Percentiles rank a stretch among this genome's conserved stretches.
Evolutionary conservation across 257 asterid genomes (phyloP).

Genomic region (Solanum okadae): DNA sequence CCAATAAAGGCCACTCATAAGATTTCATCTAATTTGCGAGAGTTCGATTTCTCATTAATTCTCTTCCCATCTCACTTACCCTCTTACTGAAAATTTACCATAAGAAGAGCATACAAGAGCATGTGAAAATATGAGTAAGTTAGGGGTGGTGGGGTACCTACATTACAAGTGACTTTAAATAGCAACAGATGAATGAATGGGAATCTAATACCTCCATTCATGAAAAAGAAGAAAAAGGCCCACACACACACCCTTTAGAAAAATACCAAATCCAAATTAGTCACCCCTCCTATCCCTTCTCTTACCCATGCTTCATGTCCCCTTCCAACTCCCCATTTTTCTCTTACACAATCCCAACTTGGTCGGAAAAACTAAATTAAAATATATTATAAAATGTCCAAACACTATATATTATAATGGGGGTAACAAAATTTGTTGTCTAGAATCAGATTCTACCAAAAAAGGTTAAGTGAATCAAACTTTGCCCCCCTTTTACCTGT

Average conservation of each 20-base stretch:
- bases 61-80: not conserved
- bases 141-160: not conserved
- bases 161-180: not conserved
- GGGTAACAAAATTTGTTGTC: not conserved
- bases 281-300: slow-evolving; percentile 5
- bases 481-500: not conserved
- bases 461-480: not conserved
- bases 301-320: not conserved
- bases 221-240: not conserved
- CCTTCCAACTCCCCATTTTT: not conserved
- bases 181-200: not conserved
- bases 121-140: not conserved
- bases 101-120: not conserved
- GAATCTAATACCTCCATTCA: not conserved
- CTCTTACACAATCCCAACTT: not conserved
- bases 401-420: not conserved
- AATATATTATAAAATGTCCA: not conserved
- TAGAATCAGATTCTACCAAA: slow-evolving; percentile 12
- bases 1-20: not conserved
- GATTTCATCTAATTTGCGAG: not conserved
- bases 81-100: not conserved
- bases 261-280: slow-evolving; percentile 5
- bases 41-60: not conserved
- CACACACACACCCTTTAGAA: not conserved
- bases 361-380: not conserved